Percentiles rank a stretch among this genome's conserved stretches.
Evolutionary conservation across 108 stramenopile species (phyloP).

Genomic region (Epithemia pelagica): DNA sequence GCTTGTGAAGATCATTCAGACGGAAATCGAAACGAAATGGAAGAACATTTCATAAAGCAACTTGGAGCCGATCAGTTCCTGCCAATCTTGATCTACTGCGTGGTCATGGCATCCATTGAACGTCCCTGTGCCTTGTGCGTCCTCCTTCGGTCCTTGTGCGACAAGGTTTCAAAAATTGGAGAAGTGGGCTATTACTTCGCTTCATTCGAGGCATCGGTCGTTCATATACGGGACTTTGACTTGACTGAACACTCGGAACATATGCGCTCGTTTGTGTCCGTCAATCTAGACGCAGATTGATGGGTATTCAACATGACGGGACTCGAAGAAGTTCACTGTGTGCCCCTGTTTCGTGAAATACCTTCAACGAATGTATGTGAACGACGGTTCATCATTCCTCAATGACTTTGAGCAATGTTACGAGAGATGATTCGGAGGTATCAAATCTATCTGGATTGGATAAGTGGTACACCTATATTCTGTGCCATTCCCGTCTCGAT

Average conservation of each 20-base stretch:
- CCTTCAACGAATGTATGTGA: too few relatives aligned
- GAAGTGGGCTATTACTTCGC: conserved; percentile 89
- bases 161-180: conserved; percentile 62
- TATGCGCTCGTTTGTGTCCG: conserved; percentile 11
- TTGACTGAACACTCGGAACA: conserved; percentile 22
- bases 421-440: too few relatives aligned
- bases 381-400: too few relatives aligned
- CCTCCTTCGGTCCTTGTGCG: conserved; percentile 68
- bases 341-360: too few relatives aligned
- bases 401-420: too few relatives aligned
- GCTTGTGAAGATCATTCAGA: not conserved
- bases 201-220: conserved; percentile 82
- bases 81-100: conserved; percentile 87
- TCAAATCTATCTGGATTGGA: too few relatives aligned
- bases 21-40: too few relatives aligned
- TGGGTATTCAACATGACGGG: too few relatives aligned
- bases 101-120: conserved; percentile 76
- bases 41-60: conserved; percentile 9
- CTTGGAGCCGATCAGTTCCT: conserved; percentile 89
- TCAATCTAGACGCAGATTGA: conserved; percentile 6
- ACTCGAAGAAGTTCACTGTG: too few relatives aligned
- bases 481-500: too few relatives aligned
- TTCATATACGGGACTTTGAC: conserved; percentile 74
- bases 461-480: too few relatives aligned
- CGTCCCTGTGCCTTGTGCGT: conserved; percentile 73